Base-by-base conservation (phyloP, 2,329 filamentous ascomycete genomes). In the Sordariomycetes sp. region DNA sequence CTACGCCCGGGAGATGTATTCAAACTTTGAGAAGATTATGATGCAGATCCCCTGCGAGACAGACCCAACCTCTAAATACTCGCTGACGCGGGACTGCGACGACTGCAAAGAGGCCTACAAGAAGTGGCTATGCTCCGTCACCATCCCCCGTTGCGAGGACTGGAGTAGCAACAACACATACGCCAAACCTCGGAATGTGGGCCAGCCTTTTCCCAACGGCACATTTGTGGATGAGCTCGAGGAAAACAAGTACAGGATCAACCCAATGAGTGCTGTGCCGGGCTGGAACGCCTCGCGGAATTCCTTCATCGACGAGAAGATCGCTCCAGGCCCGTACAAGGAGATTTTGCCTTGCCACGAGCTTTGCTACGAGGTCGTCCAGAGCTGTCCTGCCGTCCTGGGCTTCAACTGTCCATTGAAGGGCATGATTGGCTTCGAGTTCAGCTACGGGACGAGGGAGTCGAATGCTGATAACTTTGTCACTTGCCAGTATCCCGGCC, bases 91-190 rank as follows among this genome's bases (percentile, higher is more conserved):
- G 27, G 74, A 59, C 45, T 98, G 92, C 64, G 57, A 64, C 28
- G 73, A 93, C 55, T 98, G 92, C 58, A 74, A 67, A 12, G 50
- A 54, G 1, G 86, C 86, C 8, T 98, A 98, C 70, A 95, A 93
- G 56, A 69, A 79, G 49, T 98, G 92, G 92, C 78, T 98, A 15
- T 98, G 92, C 63, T 83, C 86, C 17, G 87, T 96, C 19, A 82
- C 79, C 12, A 92, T 98, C 41, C 92, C 92, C 2, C 83, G 88
- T 20, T 98, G 92, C 63, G 81, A 86, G 49, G 90, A 95, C 59
- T 92, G 84, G 47, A 74, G 70, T 33, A 74, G 68, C 32, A 48
- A 55, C 2, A 63, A 66, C 11, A 34, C 56, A 2, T 59, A 60
- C 42, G 58, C 65, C 2, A 55, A 66, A 20, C 48, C 57, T 15